These are phyloP conservation scores for Abrus pulchellus DNA, from an alignment of 306 rosid species.

Conservation along the genomic window DNA sequence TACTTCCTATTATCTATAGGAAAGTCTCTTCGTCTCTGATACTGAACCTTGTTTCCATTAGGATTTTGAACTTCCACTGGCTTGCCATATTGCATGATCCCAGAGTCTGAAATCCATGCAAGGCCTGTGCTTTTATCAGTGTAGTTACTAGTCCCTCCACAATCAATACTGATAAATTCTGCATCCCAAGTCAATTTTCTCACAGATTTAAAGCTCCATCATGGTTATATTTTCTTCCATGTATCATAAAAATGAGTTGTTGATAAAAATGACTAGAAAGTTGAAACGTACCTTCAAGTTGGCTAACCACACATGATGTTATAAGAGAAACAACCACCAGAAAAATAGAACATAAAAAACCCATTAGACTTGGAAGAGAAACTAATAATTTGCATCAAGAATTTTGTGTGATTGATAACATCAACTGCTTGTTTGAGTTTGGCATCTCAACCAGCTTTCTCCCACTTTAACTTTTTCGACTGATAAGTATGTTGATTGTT, in stretches of 20 bases:
- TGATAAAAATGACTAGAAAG: too few species aligned
- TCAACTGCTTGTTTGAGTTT: conserved; percentile 51
- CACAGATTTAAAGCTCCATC: conserved; percentile 36
- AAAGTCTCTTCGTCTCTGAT: conserved; percentile 73
- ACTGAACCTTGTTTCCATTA: conserved; percentile 66
- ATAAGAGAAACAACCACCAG: conserved; percentile 54
- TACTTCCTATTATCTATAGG: conserved; percentile 79
- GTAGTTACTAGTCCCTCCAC: conserved; percentile 80
- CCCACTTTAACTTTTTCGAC: conserved; percentile 54
- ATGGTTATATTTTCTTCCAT: conserved; percentile 15
- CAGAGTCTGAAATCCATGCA: conserved; percentile 80
- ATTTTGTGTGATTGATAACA: conserved; percentile 43
- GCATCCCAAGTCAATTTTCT: conserved; percentile 44
- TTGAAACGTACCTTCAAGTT: conserved; percentile 75
- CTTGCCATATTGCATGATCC: conserved; percentile 63
- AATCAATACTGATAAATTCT: conserved; percentile 91
- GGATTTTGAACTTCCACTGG: conserved; percentile 63
- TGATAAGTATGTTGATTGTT: conserved; percentile 60
- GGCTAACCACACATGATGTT: conserved; percentile 63
- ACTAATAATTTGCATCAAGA: conserved; percentile 45
- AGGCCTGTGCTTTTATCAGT: conserved; percentile 76
- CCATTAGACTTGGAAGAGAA: conserved; percentile 68
- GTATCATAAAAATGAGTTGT: not conserved
- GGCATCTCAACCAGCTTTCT: conserved; percentile 54
- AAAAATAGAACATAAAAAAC: conserved; percentile 55